Evolutionary conservation across 2,329 filamentous ascomycete species (phyloP), one percentile per base, ranked within the genome.

Genomic region (Monilinia polystroma): DNA sequence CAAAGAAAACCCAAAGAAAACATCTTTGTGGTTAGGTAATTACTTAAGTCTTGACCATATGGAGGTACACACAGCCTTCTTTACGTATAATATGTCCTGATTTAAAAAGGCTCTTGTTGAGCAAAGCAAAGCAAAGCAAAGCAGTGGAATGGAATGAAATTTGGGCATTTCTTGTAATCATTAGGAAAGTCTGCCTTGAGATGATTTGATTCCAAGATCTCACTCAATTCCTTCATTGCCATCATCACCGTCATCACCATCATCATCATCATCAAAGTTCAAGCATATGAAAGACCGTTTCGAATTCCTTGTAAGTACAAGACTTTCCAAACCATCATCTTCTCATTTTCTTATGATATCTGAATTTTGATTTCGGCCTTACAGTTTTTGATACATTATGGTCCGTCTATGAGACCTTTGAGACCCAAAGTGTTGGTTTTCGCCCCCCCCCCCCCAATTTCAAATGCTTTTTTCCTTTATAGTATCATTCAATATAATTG

Each of bases 11-110:
- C 18, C n/a, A 60, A 49, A 11, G 43, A 47, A 18, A 45, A 29
- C 3, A 29, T 38, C 55, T 43, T 32, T 35, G 16, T 43, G 55
- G 7, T 35, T 35, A 35, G 32, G 32, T 35, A 5, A 35, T 57
- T 43, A 16, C 41, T 60, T 49, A 49, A 64, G 18, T 29, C 29
- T 29, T 29, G 29, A 29, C 29, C 60, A 63, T 11, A 26, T 26
- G 20, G 53, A 58, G 53, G 43, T 43, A 64, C 63, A 58, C 41
- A 64, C 53, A 65, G 53, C 63, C 63, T 26, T 38, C 23, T n/a
- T 35, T 56, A 35, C 32, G 38, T 41, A 41, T 14, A 41, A 14
- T 26, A 38, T 43, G 54, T 59, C 43, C n/a, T 65, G 43, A 23
- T 14, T 20, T 5, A 1, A 32, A 35, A 23, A 18, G 20, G n/a